phyloP scores from a whole-genome alignment of 768 basidiomycete species.

The Tulasnella sp. region DNA sequence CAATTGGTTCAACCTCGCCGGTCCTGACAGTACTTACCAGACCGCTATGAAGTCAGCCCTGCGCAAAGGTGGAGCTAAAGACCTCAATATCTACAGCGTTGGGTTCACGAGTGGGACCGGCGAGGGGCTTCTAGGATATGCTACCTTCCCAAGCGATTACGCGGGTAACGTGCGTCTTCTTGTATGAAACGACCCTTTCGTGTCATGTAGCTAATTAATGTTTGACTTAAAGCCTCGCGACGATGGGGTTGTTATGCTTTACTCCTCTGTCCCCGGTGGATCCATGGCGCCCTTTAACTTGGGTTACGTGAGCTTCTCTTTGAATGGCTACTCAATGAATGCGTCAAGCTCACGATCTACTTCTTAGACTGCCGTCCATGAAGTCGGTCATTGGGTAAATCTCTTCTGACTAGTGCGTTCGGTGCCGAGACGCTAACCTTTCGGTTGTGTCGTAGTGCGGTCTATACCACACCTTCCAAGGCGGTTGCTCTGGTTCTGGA shows the following conservation, averaged over 20 bases:
- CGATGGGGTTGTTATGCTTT: slow-evolving; percentile 44
- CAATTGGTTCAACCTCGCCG: slow-evolving; percentile 36
- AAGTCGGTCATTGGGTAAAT: slow-evolving; percentile 42
- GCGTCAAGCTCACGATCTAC: background rate
- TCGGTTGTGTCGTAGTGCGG: slow-evolving; percentile 31
- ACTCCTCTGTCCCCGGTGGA: slow-evolving; percentile 39
- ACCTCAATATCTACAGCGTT: slow-evolving; percentile 43
- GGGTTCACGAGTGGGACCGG: slow-evolving; percentile 34
- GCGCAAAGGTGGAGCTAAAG: slow-evolving; percentile 36
- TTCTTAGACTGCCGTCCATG: slow-evolving; percentile 41
- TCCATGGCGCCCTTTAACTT: slow-evolving; percentile 22
- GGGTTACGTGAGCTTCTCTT: slow-evolving; percentile 16
- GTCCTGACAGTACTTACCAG: slow-evolving; percentile 37
- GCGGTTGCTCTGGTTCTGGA: slow-evolving; percentile 33
- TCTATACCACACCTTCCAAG: slow-evolving; percentile 46
- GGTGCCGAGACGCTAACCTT: background rate
- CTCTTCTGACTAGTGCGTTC: background rate
- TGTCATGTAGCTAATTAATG: background rate
- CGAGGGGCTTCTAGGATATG: slow-evolving; percentile 39
- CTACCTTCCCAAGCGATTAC: slow-evolving; percentile 40
- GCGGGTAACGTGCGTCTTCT: background rate
- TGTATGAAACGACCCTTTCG: background rate
- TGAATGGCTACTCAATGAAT: background rate
- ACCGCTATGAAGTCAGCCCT: slow-evolving; percentile 42
- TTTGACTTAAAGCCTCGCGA: slow-evolving; percentile 32